Evolutionary conservation across 2,329 filamentous ascomycete species (phyloP), one percentile per base, ranked within the genome.

Genomic region (Lasiodiplodia hormozganensis): DNA sequence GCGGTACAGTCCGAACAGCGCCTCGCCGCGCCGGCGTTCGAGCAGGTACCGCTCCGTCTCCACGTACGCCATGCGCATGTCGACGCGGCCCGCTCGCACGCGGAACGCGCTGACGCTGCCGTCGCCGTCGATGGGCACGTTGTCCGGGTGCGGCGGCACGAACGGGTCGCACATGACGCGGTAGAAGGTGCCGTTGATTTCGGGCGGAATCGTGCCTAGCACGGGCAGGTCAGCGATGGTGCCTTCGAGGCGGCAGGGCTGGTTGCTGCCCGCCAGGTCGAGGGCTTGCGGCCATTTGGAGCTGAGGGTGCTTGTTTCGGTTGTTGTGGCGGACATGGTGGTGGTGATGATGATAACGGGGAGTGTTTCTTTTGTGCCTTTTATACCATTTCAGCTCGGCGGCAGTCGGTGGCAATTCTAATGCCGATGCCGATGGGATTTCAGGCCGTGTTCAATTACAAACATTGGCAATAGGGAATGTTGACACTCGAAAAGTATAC

Each of bases 31-130:
- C 12, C 70, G 58, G 5, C 70, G 72, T 62, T 79, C 77, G 2
- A 72, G 69, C 31, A 68, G 69, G 43, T 74, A 75, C 3, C 75
- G 67, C 57, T 79, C 77, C 0, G 76, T 79, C 18, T 73, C 68
- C 21, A 79, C 71, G 70, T 78, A 79, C 21, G 71, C 67, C 47
- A 76, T 75, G 56, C 75, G 74, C 68, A 79, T 75, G 60, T 75
- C 58, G 70, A 76, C 68, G 70, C 65, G 71, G 0, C 77, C 78
- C n/a, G 76, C 67, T 25, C 76, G 65, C 47, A 79, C 72, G 0
- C 73, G 71, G 60, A 79, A 77, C 0, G 78, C 77, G 21, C 70
- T 72, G 11, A 79, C 71, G 52, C 70, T 70, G 2, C 77, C 77
- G 57, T 79, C 76, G 8, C 77, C 77, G 57, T 76, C 76, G 67